Evolutionary conservation across 1,139 yeast genomes (phyloP).

Genomic region (Petasospora fabianii): DNA sequence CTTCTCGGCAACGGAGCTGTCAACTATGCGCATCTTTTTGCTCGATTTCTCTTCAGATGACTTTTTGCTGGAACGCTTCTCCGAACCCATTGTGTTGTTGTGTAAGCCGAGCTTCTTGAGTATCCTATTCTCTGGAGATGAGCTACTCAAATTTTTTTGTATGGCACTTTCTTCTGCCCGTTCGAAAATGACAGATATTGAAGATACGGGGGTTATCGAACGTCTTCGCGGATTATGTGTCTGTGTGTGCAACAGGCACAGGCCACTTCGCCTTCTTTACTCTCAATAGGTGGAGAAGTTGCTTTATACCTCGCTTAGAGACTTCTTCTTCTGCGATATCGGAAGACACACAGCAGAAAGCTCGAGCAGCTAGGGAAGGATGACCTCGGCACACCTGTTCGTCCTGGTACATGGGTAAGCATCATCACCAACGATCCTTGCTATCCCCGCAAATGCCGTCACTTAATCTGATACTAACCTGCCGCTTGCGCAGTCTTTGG

Average conservation of each 20-base stretch:
- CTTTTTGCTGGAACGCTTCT: conserved; percentile 10
- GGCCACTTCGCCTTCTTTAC: too few species aligned
- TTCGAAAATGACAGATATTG: conserved; percentile 6
- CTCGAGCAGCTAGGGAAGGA: conserved; percentile 1
- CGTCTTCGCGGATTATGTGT: not conserved
- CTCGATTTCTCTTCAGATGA: conserved; percentile 28
- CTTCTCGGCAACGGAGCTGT: conserved; percentile 46
- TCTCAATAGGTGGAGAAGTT: too few species aligned
- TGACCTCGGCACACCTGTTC: conserved; percentile 53
- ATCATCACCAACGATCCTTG: too few species aligned
- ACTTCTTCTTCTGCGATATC: too few species aligned
- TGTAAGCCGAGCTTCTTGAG: too few species aligned
- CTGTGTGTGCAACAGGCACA: not conserved
- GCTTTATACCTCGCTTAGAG: too few species aligned
- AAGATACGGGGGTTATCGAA: too few species aligned
- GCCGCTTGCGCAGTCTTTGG: conserved; percentile 71
- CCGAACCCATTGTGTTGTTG: conserved; percentile 7
- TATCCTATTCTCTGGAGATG: conserved; percentile 6
- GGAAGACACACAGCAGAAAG: too few species aligned
- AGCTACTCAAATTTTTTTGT: conserved; percentile 2
- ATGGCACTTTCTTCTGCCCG: conserved; percentile 9
- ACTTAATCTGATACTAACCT: too few species aligned
- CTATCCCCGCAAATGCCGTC: too few species aligned
- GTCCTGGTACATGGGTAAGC: conserved; percentile 76
- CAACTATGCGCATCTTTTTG: conserved; percentile 41